Conservation (phyloP, 495 filamentous ascomycete genomes). For the Trichocladium uniseriatum region DNA sequence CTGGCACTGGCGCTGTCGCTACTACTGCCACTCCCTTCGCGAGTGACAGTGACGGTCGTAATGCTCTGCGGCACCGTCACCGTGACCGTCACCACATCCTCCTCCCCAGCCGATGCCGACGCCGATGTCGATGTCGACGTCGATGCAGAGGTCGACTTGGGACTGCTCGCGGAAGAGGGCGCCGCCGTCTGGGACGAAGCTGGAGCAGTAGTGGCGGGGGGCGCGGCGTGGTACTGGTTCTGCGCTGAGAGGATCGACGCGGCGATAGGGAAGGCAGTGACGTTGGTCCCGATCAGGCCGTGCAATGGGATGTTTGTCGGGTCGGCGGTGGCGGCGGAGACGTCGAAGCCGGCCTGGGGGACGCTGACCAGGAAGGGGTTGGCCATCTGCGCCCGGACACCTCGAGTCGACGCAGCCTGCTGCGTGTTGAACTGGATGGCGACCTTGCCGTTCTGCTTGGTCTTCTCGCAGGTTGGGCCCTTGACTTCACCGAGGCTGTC, state of each 20-base stretch:
- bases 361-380: slow-evolving; percentile 30
- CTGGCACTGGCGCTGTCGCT: not conserved
- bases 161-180: not conserved
- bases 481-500: slow-evolving; percentile 23
- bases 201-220: not conserved
- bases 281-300: slow-evolving; percentile 15
- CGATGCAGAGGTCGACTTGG: not conserved
- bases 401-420: slow-evolving; percentile 17
- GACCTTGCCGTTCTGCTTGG: slow-evolving; percentile 8
- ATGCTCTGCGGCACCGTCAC: slow-evolving; percentile 13
- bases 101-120: not conserved
- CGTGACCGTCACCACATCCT: slow-evolving; percentile 15
- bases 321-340: slow-evolving; percentile 12
- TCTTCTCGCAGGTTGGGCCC: slow-evolving; percentile 15
- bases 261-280: slow-evolving; percentile 10
- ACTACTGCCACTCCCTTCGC: not conserved
- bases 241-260: not conserved
- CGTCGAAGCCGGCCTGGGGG: slow-evolving; percentile 18
- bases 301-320: slow-evolving; percentile 18
- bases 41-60: slow-evolving; percentile 16
- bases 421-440: slow-evolving; percentile 21
- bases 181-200: too few species aligned
- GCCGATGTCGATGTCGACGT: not conserved
- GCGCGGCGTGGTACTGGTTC: not conserved
- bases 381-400: slow-evolving; percentile 28